phyloP scores from a whole-genome alignment of 441 rosid species.

The Jatropha podagrica region DNA sequence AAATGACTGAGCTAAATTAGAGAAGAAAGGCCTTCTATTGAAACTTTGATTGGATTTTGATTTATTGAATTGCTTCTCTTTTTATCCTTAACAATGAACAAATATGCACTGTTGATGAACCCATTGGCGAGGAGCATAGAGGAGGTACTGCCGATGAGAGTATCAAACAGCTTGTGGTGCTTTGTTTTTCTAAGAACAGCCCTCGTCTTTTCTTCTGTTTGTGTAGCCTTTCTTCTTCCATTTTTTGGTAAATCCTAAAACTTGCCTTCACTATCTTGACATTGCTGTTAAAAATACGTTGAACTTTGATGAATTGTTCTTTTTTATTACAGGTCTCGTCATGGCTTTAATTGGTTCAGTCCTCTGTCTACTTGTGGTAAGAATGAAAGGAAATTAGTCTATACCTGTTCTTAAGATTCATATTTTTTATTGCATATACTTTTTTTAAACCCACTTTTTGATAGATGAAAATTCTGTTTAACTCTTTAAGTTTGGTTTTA shows the following conservation, averaged over 20 bases:
- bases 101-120: slow-evolving; percentile 72
- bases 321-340: slow-evolving; percentile 54
- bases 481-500: slow-evolving; percentile 24
- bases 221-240: slow-evolving; percentile 77
- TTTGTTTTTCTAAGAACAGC: slow-evolving; percentile 61
- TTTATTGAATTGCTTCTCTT: background rate
- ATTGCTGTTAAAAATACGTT: background rate
- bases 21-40: background rate
- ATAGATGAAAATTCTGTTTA: slow-evolving; percentile 29
- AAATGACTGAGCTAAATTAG: background rate
- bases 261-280: background rate
- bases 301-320: background rate
- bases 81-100: slow-evolving; percentile 42
- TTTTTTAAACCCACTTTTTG: too few relatives aligned
- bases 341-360: slow-evolving; percentile 86
- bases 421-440: too few relatives aligned
- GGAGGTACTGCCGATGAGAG: slow-evolving; percentile 63
- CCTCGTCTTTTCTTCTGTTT: slow-evolving; percentile 75
- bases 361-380: slow-evolving; percentile 77
- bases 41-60: background rate
- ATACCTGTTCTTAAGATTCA: background rate
- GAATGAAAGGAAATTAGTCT: background rate
- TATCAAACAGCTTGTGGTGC: slow-evolving; percentile 53
- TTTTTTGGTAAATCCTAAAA: slow-evolving; percentile 64
- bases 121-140: slow-evolving; percentile 89